Base-by-base conservation (phyloP, 208 protist genomes). In the Endotrypanum monterogeii region DNA sequence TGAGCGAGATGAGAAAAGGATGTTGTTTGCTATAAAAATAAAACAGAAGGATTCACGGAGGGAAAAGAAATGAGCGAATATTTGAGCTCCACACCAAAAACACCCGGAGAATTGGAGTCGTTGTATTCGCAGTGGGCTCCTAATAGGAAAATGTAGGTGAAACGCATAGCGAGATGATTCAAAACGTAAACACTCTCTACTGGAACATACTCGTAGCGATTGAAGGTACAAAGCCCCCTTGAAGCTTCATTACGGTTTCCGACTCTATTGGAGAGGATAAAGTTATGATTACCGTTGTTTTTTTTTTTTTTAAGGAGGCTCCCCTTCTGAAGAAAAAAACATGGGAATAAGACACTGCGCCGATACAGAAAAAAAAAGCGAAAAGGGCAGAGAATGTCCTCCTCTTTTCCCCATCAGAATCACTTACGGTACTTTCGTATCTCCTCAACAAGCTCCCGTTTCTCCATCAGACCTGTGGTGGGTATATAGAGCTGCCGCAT, bases 371-470 rank as follows among this genome's bases (percentile, higher is more conserved):
- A 69, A 44, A 7, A n/a, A 60, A 66, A 20, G 55, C 37, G 35
- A 37, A 23, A 20, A 30, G 23, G 12, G 44, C n/a, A 61, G 8
- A n/a, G 16, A 3, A 0, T 41, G 23, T 3, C 0, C 0, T 61
- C 28, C n/a, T 61, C 2, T 30, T 3, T 14, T 61, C 12, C 23
- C n/a, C 16, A 65, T 12, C 9, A 35, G 2, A 0, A 54, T 69
- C 50, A 58, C 69, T 71, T 80, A 12, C 87, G 81, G 56, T 83
- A 86, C 67, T 91, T 86, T 58, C 87, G 83, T 16, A 94, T 80
- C 50, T 83, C 80, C 2, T 61, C 68, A 41, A 94, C 83, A 16
- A 90, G 80, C 51, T 94, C 87, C 1, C 35, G 60, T 62, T 94
- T 91, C 48, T 91, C 87, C n/a, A 88, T 41, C 35, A 91, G 55